These are phyloP conservation scores for Nasturtium officinale DNA, from an alignment of 345 rosid genomes.

Conservation along the genomic window DNA sequence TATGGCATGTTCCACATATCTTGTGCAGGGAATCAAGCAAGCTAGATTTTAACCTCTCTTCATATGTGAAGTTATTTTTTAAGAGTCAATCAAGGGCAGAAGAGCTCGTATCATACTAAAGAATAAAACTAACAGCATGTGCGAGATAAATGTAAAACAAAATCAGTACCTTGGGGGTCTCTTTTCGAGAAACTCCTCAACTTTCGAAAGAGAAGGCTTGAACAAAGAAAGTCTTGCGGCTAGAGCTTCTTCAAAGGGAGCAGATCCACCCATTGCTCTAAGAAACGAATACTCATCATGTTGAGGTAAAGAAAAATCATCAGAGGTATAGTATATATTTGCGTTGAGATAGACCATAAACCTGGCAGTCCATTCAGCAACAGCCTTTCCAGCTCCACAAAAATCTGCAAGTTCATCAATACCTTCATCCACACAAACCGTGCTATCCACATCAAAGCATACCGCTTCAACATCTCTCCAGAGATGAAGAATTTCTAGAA, in stretches of 20 bases:
- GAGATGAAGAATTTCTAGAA: constrained; percentile 66
- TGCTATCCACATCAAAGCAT: constrained; percentile 98
- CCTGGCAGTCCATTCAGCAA: constrained; percentile 98
- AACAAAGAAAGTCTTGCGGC: constrained; percentile 86
- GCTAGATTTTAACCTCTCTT: constrained; percentile 12
- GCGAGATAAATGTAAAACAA: constrained; percentile 21
- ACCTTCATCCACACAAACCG: constrained; percentile 94
- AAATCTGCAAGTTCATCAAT: constrained; percentile 97
- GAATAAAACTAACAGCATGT: neutral
- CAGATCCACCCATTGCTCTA: constrained; percentile 97
- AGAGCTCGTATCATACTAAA: constrained; percentile 3
- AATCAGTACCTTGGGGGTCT: constrained; percentile 72
- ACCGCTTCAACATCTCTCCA: constrained; percentile 84
- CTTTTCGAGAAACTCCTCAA: constrained; percentile 74
- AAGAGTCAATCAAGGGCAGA: constrained; percentile 16
- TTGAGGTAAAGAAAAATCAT: constrained; percentile 20
- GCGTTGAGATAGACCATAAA: constrained; percentile 38
- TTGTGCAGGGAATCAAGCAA: constrained; percentile 25
- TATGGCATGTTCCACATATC: constrained; percentile 14
- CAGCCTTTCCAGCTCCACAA: constrained; percentile 97
- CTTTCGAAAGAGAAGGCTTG: constrained; percentile 78
- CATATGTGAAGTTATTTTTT: neutral
- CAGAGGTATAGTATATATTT: constrained; percentile 1
- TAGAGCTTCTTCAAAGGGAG: constrained; percentile 92
- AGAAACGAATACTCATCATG: constrained; percentile 20